Conservation (phyloP, 106 monocot species). For the Gastrodia elata region DNA sequence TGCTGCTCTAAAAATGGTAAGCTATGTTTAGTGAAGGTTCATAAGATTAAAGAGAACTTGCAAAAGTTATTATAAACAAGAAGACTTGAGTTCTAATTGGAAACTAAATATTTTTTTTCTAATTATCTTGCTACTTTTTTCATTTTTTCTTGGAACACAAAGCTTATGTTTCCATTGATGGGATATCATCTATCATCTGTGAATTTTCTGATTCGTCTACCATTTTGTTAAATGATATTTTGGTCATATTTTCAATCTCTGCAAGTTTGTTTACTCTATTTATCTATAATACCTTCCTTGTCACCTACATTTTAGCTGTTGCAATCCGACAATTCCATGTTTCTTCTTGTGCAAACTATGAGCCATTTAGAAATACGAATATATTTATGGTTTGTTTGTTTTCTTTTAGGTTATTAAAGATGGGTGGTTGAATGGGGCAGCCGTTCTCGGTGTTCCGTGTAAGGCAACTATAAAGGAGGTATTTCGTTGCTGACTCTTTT, state of each 20-base stretch:
- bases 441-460: conserved; percentile 97
- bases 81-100: too few relatives aligned
- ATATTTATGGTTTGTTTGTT: conserved; percentile 14
- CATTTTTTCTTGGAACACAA: neutral
- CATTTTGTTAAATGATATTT: neutral
- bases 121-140: neutral
- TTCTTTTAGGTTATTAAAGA: conserved; percentile 77
- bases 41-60: too few relatives aligned
- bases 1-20: too few relatives aligned
- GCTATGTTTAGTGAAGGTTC: too few relatives aligned
- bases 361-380: neutral
- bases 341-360: neutral
- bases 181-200: neutral
- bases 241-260: neutral
- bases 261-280: neutral
- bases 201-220: neutral
- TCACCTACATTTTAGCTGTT: neutral
- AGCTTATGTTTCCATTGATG: neutral
- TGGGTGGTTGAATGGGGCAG: conserved; percentile 77
- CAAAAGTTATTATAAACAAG: too few relatives aligned
- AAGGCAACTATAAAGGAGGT: conserved; percentile 99
- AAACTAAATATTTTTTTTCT: neutral
- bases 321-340: neutral
- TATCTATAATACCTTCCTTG: too few relatives aligned
- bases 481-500: neutral